These are phyloP conservation scores for Ustulina deusta DNA, from an alignment of 2,329 filamentous ascomycete species.

Conservation along the genomic window DNA sequence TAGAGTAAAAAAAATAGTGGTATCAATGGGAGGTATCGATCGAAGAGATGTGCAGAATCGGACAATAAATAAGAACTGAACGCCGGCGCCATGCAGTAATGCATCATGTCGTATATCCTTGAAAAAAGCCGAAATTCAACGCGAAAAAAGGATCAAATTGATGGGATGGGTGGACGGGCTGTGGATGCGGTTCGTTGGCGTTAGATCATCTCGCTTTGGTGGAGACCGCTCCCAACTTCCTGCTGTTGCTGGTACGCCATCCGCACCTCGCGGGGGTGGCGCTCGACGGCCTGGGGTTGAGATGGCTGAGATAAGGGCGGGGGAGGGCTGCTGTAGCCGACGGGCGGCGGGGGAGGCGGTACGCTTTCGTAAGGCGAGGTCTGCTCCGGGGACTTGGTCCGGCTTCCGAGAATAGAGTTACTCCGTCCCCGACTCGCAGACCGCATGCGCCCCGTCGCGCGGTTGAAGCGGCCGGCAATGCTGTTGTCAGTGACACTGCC, in stretches of 20 bases:
- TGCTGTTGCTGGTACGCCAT: constrained; percentile 52
- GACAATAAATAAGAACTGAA: constrained; percentile 37
- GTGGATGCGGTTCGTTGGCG: constrained; percentile 9
- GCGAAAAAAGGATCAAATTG: constrained; percentile 12
- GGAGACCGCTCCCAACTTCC: constrained; percentile 63
- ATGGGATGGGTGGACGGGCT: background rate
- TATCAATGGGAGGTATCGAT: constrained; percentile 40
- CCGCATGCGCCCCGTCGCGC: constrained; percentile 70
- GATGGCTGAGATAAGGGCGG: constrained; percentile 50
- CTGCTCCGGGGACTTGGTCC: constrained; percentile 56
- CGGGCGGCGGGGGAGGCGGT: constrained; percentile 45
- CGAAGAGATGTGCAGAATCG: constrained; percentile 27
- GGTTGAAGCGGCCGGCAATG: constrained; percentile 66
- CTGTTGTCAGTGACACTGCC: constrained; percentile 66
- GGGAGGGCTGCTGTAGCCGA: constrained; percentile 48
- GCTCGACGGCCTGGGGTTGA: constrained; percentile 46
- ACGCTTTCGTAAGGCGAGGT: constrained; percentile 56
- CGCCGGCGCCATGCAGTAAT: constrained; percentile 56
- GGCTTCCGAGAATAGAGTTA: constrained; percentile 52
- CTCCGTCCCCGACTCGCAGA: constrained; percentile 69
- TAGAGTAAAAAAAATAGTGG: constrained; percentile 7
- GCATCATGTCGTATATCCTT: constrained; percentile 41
- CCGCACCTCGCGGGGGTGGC: constrained; percentile 54
- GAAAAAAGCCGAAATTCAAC: constrained; percentile 24
- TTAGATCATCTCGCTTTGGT: constrained; percentile 68